Conservation (phyloP, 768 basidiomycete genomes). For the Sarcomyxa edulis region DNA sequence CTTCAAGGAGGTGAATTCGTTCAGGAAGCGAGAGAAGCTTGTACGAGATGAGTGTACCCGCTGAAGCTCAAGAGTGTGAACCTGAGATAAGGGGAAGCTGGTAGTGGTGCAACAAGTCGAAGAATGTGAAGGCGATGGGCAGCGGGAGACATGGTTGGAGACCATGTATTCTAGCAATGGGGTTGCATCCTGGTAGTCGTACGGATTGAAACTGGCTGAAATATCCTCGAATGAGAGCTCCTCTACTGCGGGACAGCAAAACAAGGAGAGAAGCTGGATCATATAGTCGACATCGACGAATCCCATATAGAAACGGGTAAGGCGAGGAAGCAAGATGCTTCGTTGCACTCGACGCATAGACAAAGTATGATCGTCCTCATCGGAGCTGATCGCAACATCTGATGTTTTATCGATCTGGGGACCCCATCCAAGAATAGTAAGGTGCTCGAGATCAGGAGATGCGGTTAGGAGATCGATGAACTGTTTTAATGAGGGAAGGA, state of each 20-base stretch:
- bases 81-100: conserved; percentile 16
- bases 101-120: conserved; percentile 5
- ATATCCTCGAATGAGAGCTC: conserved; percentile 36
- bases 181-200: conserved; percentile 27
- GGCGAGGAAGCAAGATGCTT: conserved; percentile 20
- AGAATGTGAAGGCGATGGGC: not conserved
- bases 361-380: not conserved
- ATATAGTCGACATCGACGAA: conserved; percentile 37
- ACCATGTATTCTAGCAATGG: conserved; percentile 29
- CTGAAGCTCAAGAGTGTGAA: conserved; percentile 25
- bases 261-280: conserved; percentile 28
- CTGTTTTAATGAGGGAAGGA: conserved; percentile 46
- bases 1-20: conserved; percentile 17
- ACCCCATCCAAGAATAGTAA: conserved; percentile 52
- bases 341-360: conserved; percentile 4
- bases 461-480: conserved; percentile 37
- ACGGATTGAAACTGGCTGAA: conserved; percentile 28
- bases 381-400: not conserved
- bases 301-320: conserved; percentile 34
- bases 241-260: conserved; percentile 22
- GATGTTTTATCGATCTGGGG: conserved; percentile 25
- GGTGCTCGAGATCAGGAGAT: conserved; percentile 34
- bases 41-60: conserved; percentile 16
- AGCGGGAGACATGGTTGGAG: not conserved
- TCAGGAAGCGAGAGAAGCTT: conserved; percentile 20